Evolutionary conservation across 1,284 basidiomycete genomes (phyloP).

Genomic region (Trametes versicolor): DNA sequence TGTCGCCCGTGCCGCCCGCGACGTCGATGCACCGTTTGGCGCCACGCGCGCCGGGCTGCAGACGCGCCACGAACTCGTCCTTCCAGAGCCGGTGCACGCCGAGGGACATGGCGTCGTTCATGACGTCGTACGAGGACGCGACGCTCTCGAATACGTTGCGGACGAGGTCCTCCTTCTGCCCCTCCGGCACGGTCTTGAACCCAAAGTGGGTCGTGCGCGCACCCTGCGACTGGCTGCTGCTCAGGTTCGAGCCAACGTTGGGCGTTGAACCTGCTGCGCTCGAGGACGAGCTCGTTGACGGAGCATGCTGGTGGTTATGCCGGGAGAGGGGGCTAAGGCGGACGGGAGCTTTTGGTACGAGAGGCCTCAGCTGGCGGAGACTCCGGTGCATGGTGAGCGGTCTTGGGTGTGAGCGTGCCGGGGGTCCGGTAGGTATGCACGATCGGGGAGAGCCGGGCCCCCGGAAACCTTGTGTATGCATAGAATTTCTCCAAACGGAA

Average conservation of each 20-base stretch:
- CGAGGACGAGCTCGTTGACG: slow-evolving; percentile 7
- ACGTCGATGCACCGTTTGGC: slow-evolving; percentile 91
- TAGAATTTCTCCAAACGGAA: slow-evolving; percentile 23
- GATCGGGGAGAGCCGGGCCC: slow-evolving; percentile 28
- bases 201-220: slow-evolving; percentile 80
- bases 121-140: slow-evolving; percentile 95
- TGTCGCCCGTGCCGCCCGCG: slow-evolving; percentile 98
- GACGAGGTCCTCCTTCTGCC: slow-evolving; percentile 82
- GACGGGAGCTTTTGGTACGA: slow-evolving; percentile 22
- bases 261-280: neutral
- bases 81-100: slow-evolving; percentile 99
- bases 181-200: slow-evolving; percentile 87
- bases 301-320: slow-evolving; percentile 29
- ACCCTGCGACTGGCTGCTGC: slow-evolving; percentile 12
- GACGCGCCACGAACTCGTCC: slow-evolving; percentile 85
- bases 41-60: slow-evolving; percentile 83
- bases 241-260: slow-evolving; percentile 5
- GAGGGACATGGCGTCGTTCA: slow-evolving; percentile 99
- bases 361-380: slow-evolving; percentile 30
- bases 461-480: slow-evolving; percentile 33
- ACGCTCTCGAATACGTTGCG: slow-evolving; percentile 96
- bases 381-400: slow-evolving; percentile 31
- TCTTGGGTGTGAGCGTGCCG: slow-evolving; percentile 29
- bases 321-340: slow-evolving; percentile 17
- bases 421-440: slow-evolving; percentile 21